phyloP scores from a whole-genome alignment of 2,329 filamentous ascomycete genomes.

The Colletotrichum brevisporum region DNA sequence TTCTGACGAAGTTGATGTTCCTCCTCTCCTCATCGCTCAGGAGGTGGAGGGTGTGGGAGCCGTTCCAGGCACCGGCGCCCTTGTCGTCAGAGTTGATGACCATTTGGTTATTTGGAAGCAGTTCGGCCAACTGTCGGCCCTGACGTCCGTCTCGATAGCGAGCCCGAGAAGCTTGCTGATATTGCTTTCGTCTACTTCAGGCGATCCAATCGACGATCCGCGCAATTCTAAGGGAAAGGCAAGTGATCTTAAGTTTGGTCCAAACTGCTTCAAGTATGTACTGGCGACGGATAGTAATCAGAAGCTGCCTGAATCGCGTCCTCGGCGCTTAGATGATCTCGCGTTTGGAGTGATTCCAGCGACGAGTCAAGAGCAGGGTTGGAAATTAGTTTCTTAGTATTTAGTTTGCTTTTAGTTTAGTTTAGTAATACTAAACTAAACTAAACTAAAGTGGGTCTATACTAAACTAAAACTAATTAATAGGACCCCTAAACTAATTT shows the following conservation, averaged over 20 bases:
- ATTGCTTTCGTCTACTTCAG: not conserved
- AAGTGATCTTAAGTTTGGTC: constrained; percentile 5
- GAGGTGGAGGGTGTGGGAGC: not conserved
- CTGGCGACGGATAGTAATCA: not conserved
- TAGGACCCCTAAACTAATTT: too few relatives aligned
- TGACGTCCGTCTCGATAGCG: not conserved
- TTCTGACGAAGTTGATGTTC: not conserved
- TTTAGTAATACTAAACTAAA: too few relatives aligned
- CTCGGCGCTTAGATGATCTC: not conserved
- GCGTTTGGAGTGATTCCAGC: not conserved
- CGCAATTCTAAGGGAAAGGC: not conserved
- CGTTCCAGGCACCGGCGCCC: not conserved
- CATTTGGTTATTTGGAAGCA: constrained; percentile 5
- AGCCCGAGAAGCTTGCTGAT: constrained; percentile 18
- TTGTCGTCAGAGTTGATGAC: not conserved
- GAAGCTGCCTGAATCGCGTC: not conserved
- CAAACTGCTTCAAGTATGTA: not conserved
- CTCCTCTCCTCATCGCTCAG: not conserved
- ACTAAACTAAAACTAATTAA: too few relatives aligned
- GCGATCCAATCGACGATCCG: not conserved
- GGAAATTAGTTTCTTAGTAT: too few relatives aligned
- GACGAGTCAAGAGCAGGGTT: not conserved
- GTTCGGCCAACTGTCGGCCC: constrained; percentile 9
- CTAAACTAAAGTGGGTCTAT: too few relatives aligned
- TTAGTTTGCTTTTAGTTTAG: too few relatives aligned